phyloP scores from a whole-genome alignment of 495 filamentous ascomycete species.

The Aspergillus cavernicola region DNA sequence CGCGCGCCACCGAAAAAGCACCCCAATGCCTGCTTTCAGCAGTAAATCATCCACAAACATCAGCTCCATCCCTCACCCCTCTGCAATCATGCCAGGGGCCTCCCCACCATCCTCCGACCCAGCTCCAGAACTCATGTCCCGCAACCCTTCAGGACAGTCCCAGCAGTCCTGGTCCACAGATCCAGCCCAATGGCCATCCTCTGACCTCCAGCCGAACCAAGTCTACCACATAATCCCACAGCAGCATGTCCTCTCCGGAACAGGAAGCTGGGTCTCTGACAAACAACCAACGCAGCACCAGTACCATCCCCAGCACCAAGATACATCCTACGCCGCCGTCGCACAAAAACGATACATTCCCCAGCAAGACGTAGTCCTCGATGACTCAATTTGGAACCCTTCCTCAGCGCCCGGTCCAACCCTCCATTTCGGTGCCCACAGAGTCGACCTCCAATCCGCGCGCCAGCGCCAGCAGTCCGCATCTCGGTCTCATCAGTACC shows the following conservation, averaged over 20 bases:
- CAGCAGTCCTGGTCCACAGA: slow-evolving; percentile 41
- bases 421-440: slow-evolving; percentile 27
- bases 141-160: slow-evolving; percentile 32
- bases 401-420: slow-evolving; percentile 7
- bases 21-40: not conserved
- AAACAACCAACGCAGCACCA: not conserved
- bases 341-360: slow-evolving; percentile 16
- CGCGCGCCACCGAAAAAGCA: slow-evolving; percentile 6
- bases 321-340: slow-evolving; percentile 17
- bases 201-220: slow-evolving; percentile 3
- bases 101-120: slow-evolving; percentile 31
- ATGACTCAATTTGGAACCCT: slow-evolving; percentile 20
- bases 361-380: slow-evolving; percentile 21
- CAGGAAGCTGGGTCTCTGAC: slow-evolving; percentile 24
- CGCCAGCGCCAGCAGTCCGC: slow-evolving; percentile 20
- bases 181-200: slow-evolving; percentile 29
- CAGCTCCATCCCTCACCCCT: slow-evolving; percentile 29
- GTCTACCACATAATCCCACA: slow-evolving; percentile 11
- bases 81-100: slow-evolving; percentile 39
- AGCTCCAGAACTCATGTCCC: slow-evolving; percentile 29
- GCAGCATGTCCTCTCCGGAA: slow-evolving; percentile 20
- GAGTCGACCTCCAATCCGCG: slow-evolving; percentile 32
- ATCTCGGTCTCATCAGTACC: not conserved
- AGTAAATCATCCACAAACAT: slow-evolving; percentile 7
- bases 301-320: slow-evolving; percentile 17